Percentiles rank a stretch among this genome's conserved stretches.
Conservation (phyloP, 495 filamentous ascomycete genomes). For the Penicillium coprophilum region DNA sequence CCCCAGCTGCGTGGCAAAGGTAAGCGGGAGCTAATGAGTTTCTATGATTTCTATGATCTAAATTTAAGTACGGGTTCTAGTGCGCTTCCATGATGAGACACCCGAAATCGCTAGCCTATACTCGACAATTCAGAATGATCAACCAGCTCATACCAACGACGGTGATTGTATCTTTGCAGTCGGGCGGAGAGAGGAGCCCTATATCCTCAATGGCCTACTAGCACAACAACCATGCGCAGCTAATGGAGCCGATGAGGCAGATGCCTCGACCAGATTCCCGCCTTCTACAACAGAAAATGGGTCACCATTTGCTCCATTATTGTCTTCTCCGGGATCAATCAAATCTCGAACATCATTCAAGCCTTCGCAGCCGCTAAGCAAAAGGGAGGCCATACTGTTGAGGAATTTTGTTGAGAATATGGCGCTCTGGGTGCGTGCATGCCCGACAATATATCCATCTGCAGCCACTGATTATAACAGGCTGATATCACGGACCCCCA, state of each 20-base stretch:
- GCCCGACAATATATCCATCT: not conserved
- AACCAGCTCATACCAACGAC: not conserved
- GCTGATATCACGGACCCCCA: slow-evolving; percentile 34
- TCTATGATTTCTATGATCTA: not conserved
- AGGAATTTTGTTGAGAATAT: slow-evolving; percentile 36
- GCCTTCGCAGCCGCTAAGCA: slow-evolving; percentile 13
- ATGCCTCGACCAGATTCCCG: not conserved
- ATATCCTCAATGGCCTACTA: not conserved
- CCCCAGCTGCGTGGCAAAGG: slow-evolving; percentile 20
- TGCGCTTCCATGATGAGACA: slow-evolving; percentile 31
- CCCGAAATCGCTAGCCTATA: slow-evolving; percentile 21
- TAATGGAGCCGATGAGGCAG: not conserved
- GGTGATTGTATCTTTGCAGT: not conserved
- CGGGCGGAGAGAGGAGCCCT: not conserved
- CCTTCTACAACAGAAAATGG: not conserved
- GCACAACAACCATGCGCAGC: not conserved
- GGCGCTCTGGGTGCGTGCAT: slow-evolving; percentile 31
- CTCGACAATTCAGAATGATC: not conserved
- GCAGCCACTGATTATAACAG: slow-evolving; percentile 7
- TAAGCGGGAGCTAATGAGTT: slow-evolving; percentile 4
- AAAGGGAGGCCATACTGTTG: slow-evolving; percentile 27
- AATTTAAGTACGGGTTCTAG: slow-evolving; percentile 6
- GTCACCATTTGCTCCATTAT: slow-evolving; percentile 9
- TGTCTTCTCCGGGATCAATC: slow-evolving; percentile 6
- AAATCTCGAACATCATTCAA: slow-evolving; percentile 3